Evolutionary conservation across 805 yeast genomes (phyloP), one percentile per base, ranked within the genome.

Genomic region (Candida caryicola): DNA sequence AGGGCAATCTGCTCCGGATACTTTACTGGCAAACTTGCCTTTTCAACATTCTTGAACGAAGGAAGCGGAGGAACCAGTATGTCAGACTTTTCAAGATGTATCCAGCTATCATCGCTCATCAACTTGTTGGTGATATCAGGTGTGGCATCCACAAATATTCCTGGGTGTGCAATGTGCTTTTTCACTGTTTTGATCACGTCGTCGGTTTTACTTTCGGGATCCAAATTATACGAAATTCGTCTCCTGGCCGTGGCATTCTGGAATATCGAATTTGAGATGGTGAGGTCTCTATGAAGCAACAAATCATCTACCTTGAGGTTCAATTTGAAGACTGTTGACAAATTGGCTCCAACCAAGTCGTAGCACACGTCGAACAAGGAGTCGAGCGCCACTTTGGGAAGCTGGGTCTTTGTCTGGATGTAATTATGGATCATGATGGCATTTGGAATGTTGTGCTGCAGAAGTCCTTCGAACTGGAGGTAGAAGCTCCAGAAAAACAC

Each of bases 41-140:
- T 79, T 46, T 84, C 90, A 6, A 81, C 78, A 51, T 80, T 79
- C 45, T 71, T 76, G 55, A 81, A 81, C 4, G 70, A 63, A 2
- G 90, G 91, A 16, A 79, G 50, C 2, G 55, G 46, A 1, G 68
- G 68, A 1, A 54, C 48, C 14, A 36, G 42, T 12, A 57, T 32
- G n/a, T 48, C 43, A 3, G 46, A 37, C 4, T 46, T 41, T 2
- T 47, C 42, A 21, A 63, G 50, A 13, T 55, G 49, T 5, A 60
- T 43, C 50, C 52, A 46, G 5, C 46, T 49, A 2, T 48, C 54
- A 2, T 45, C 42, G 7, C 41, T 41, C 37, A 52, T 47, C 17
- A 59, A 18, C 31, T 45, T 46, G 34, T 64, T 66, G 13, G 64
- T 56, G 14, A 65, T 54, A 26, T 66, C 69, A 0, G 74, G 74